Evolutionary conservation across 1,284 basidiomycete genomes (phyloP).

Genomic region (Leccinum subrobustum): DNA sequence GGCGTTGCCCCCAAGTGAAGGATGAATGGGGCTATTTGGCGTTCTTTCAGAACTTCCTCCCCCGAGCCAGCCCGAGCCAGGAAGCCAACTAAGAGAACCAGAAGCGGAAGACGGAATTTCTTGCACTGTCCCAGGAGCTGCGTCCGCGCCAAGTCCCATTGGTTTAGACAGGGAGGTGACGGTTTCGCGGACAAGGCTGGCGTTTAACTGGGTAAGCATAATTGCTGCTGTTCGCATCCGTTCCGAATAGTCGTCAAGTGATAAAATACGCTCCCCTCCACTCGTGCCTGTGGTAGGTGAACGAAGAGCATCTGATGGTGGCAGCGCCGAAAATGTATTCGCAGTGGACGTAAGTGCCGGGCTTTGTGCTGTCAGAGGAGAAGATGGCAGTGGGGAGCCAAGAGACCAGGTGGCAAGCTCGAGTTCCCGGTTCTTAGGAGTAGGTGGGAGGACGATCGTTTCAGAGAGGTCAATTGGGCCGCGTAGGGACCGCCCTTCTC

Average conservation of each 20-base stretch:
- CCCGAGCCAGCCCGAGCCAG: slow-evolving; percentile 61
- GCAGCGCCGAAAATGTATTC: slow-evolving; percentile 9
- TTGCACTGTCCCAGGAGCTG: slow-evolving; percentile 4
- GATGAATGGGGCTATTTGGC: slow-evolving; percentile 30
- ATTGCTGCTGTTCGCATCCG: slow-evolving; percentile 98
- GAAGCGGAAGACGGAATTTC: slow-evolving; percentile 31
- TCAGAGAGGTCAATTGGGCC: slow-evolving; percentile 76
- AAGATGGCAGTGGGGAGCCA: slow-evolving; percentile 50
- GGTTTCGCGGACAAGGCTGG: slow-evolving; percentile 66
- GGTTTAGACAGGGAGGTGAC: slow-evolving; percentile 37
- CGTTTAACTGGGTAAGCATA: slow-evolving; percentile 97
- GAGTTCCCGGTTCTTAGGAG: slow-evolving; percentile 87
- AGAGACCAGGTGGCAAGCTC: slow-evolving; percentile 84
- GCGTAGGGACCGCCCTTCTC: slow-evolving; percentile 69
- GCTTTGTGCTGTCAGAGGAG: slow-evolving; percentile 40
- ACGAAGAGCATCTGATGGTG: slow-evolving; percentile 7
- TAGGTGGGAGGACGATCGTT: slow-evolving; percentile 72
- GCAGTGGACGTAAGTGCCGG: slow-evolving; percentile 13
- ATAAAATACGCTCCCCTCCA: slow-evolving; percentile 36
- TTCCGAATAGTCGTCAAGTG: slow-evolving; percentile 95
- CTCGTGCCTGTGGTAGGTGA: slow-evolving; percentile 1
- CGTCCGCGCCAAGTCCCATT: slow-evolving; percentile 27
- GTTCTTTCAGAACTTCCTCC: slow-evolving; percentile 30
- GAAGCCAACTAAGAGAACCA: slow-evolving; percentile 56
- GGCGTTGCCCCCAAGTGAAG: slow-evolving; percentile 31